Conservation (phyloP, 805 yeast species). For the Metschnikowia cerradonensis region DNA sequence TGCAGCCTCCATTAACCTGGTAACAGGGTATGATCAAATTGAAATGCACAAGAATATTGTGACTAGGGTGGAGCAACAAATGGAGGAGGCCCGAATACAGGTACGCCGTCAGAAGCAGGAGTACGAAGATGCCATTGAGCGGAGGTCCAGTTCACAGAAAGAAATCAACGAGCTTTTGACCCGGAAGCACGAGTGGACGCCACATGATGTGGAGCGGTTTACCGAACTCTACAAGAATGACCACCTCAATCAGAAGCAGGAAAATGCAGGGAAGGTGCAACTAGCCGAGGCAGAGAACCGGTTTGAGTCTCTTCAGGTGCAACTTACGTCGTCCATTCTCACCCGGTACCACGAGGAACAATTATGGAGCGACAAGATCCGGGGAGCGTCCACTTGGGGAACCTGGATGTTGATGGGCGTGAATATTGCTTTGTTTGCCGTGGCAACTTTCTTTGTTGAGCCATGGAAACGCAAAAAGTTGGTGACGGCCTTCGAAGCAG, state of each 20-base stretch:
- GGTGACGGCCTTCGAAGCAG: slow-evolving; percentile 78
- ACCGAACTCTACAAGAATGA: slow-evolving; percentile 79
- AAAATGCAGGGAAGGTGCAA: slow-evolving; percentile 43
- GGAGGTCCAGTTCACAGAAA: slow-evolving; percentile 67
- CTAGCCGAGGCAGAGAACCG: slow-evolving; percentile 53
- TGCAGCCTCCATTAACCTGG: slow-evolving; percentile 55
- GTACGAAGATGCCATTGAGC: slow-evolving; percentile 59
- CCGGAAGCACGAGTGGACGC: slow-evolving; percentile 77
- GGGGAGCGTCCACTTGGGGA: slow-evolving; percentile 96
- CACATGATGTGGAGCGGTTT: slow-evolving; percentile 76
- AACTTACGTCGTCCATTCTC: slow-evolving; percentile 70
- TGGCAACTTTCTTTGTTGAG: slow-evolving; percentile 84
- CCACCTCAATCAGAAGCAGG: slow-evolving; percentile 65
- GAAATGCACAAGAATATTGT: slow-evolving; percentile 66
- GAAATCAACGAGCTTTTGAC: slow-evolving; percentile 85
- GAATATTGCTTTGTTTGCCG: slow-evolving; percentile 69
- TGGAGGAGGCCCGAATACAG: slow-evolving; percentile 44
- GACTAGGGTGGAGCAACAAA: slow-evolving; percentile 47
- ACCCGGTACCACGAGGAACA: slow-evolving; percentile 95
- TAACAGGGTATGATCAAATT: slow-evolving; percentile 85
- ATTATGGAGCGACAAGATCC: slow-evolving; percentile 94
- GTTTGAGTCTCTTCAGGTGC: slow-evolving; percentile 68
- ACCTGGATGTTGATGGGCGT: slow-evolving; percentile 87
- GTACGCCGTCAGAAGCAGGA: slow-evolving; percentile 47
- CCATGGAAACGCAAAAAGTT: slow-evolving; percentile 88